Evolutionary conservation across 2,329 filamentous ascomycete genomes (phyloP), one percentile per base, ranked within the genome.

Genomic region (Xylaria sp.): DNA sequence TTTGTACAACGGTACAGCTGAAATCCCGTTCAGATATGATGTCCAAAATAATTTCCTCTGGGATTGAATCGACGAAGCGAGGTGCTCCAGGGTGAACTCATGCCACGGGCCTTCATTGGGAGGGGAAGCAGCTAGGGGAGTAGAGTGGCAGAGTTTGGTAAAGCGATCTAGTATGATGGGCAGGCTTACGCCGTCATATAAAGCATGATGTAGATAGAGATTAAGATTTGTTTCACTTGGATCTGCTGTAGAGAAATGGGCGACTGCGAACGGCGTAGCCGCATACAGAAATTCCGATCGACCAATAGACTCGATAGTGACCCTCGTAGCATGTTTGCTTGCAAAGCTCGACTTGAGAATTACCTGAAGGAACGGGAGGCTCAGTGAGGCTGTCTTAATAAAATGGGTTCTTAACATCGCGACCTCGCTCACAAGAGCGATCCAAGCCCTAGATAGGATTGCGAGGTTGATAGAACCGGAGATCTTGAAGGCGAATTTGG

Each of bases 171-270:
- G 81, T 5, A 97, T 81, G 0, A 85, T 77, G 0, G 90, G 87
- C 4, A 98, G 82, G 74, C 92, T 96, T 68, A 97, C 85, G 5
- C 91, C 94, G 78, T 98, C 95, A 76, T 98, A 98, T 0, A 98
- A 83, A 0, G 92, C 92, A 78, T 98, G 94, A 71, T 97, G 94
- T 4, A 98, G 90, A 29, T 84, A 84, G 5, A 93, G 82, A 1
- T 86, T 80, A 3, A 89, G 63, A 0, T 70, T 48, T 73, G 78
- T 80, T 2, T 71, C 68, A 0, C 72, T 70, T 0, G 70, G 47
- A 0, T 70, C 64, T 3, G 71, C 62, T 1, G 71, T 66, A 2
- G 71, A 48, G 0, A 77, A 67, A 0, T 58, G 47, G 2, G 82
- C 57, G 4, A 71, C 66, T 2, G 77, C 70, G 51, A 80, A 72